Evolutionary conservation across 345 rosid species (phyloP), one percentile per base, ranked within the genome.

Genomic region (Raphanus raphanistrum): DNA sequence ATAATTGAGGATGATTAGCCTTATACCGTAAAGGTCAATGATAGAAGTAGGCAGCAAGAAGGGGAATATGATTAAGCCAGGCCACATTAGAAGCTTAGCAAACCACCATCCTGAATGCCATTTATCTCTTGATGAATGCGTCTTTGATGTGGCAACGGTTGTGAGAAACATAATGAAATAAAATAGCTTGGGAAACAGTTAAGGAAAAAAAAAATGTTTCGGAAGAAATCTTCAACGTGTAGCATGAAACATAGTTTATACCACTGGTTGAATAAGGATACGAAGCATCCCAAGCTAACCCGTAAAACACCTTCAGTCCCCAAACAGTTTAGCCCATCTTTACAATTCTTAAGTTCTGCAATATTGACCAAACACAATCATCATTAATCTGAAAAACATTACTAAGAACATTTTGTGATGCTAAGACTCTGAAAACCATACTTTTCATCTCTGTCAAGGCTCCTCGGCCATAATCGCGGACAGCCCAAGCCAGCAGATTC

Each of bases 31-130:
- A 68, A 94, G 81, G 9, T 82, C 88, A 76, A 94, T 80, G 64
- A 92, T 17, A 41, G 87, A 58, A 63, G 92, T 79, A 64, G 97
- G 98, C 65, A 92, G 66, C 66, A 94, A 66, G 76, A 94, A 90
- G 1, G 98, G 80, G 79, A 85, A 65, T 25, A 87, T 50, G 33
- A 86, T 88, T 76, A 87, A 75, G 81, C 82, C 82, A 83, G 86
- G 69, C 85, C 89, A 88, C 76, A 90, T 17, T 41, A 82, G 50
- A 64, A 88, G 78, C 84, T 94, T 92, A 7, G 79, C 84, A 72
- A 84, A 74, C 97, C 98, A 92, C 95, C 98, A 92, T 63, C 98
- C 92, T 9, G 98, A 92, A 68, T 94, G 97, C 98, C 98, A 94
- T 29, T 75, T 76, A 73, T 92, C 91, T 83, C 92, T 84, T 2